These are phyloP conservation scores for Beauveria bassiana DNA, from an alignment of 2,329 filamentous ascomycete genomes.

Conservation along the genomic window DNA sequence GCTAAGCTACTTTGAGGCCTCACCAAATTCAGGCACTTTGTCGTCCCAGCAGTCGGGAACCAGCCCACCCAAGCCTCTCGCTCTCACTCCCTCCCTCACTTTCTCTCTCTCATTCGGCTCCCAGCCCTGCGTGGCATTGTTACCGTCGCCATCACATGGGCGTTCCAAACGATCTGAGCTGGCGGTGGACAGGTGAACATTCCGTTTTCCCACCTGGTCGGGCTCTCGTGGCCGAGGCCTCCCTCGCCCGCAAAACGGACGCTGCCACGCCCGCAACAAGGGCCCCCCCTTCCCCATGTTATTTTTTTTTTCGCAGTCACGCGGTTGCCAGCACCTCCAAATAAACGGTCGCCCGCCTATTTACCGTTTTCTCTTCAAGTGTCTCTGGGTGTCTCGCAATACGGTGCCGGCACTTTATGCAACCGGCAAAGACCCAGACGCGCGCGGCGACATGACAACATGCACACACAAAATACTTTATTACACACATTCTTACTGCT, in stretches of 20 bases:
- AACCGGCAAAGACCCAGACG: not conserved
- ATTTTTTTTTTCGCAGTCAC: not conserved
- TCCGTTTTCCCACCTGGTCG: conserved; percentile 3
- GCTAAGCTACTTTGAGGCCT: not conserved
- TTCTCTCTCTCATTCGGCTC: conserved; percentile 8
- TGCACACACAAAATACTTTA: too few relatives aligned
- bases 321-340: not conserved
- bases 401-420: not conserved
- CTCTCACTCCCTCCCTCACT: too few relatives aligned
- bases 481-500: too few relatives aligned
- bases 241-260: not conserved
- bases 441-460: not conserved
- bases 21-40: not conserved
- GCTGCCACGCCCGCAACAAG: not conserved
- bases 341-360: not conserved
- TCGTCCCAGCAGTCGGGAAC: not conserved
- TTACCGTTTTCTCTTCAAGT: conserved; percentile 1
- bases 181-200: not conserved
- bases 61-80: not conserved
- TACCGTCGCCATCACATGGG: conserved; percentile 12
- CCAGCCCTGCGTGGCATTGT: conserved; percentile 12
- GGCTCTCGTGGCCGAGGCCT: conserved; percentile 1
- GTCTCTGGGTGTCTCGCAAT: not conserved
- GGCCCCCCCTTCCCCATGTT: not conserved
- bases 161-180: not conserved